Evolutionary conservation across 73 alveolate genomes (phyloP).

Genomic region (Urostyla sp.): DNA sequence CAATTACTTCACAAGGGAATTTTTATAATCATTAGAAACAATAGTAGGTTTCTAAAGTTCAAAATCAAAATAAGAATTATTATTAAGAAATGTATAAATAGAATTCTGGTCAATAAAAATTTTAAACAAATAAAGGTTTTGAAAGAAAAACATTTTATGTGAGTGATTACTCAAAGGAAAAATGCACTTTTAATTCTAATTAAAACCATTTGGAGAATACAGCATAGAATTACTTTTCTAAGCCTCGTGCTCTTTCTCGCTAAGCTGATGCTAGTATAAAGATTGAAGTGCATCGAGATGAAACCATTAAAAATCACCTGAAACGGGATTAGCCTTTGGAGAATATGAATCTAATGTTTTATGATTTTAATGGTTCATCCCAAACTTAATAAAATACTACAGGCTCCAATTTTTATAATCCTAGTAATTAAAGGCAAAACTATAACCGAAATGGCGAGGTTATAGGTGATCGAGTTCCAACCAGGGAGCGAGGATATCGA

Average conservation of each 20-base stretch:
- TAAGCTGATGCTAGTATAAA: conserved; percentile 50
- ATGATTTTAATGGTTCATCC: conserved; percentile 52
- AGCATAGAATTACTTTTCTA: not conserved
- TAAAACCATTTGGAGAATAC: not conserved
- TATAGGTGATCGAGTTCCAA: conserved; percentile 45
- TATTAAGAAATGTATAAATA: too few species aligned
- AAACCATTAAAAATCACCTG: conserved; percentile 22
- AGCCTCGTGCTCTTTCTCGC: conserved; percentile 47
- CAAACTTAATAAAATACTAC: not conserved
- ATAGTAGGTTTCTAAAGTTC: not conserved
- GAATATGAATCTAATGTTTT: conserved; percentile 52
- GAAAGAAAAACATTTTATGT: conserved; percentile 53
- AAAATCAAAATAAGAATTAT: too few species aligned
- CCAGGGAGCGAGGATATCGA: conserved; percentile 47
- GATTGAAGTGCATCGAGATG: conserved; percentile 52
- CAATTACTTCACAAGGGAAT: too few species aligned
- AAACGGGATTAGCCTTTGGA: conserved; percentile 41
- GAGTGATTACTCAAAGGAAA: conserved; percentile 12
- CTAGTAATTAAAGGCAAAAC: conserved; percentile 8
- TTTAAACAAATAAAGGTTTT: too few species aligned
- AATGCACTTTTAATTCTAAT: not conserved
- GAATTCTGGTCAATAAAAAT: too few species aligned
- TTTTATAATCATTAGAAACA: not conserved
- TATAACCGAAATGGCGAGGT: conserved; percentile 12
- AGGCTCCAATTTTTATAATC: conserved; percentile 6